Conservation (phyloP, 2,329 filamentous ascomycete genomes). For the Alternaria rosae region DNA sequence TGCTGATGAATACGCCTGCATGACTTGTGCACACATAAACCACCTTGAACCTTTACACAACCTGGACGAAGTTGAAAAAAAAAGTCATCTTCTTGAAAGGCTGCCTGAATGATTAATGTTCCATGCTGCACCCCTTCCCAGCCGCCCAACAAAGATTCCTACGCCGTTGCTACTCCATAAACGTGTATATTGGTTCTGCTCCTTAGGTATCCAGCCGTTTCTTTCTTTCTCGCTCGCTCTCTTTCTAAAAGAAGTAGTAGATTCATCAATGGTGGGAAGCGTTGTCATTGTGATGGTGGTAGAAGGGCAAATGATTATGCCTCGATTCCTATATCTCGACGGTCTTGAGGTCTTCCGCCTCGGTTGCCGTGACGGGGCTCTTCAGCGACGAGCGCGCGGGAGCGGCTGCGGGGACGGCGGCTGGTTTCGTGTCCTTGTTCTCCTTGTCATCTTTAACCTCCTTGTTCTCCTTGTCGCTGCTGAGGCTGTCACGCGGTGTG, state of each 20-base stretch:
- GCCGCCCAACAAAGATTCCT: too few species aligned
- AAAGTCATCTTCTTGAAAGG: too few species aligned
- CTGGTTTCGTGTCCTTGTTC: slow-evolving; percentile 34
- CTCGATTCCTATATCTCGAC: slow-evolving; percentile 53
- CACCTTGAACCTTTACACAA: slow-evolving; percentile 23
- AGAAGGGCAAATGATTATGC: slow-evolving; percentile 8
- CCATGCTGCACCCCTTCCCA: too few species aligned
- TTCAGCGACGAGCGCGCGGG: slow-evolving; percentile 35
- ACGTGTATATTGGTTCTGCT: slow-evolving; percentile 23
- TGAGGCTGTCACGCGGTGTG: slow-evolving; percentile 40
- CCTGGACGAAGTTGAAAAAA: too few species aligned
- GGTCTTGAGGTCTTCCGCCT: slow-evolving; percentile 55
- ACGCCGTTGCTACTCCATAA: slow-evolving; percentile 31
- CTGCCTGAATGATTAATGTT: too few species aligned
- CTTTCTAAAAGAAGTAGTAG: slow-evolving; percentile 23
- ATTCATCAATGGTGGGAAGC: slow-evolving; percentile 20
- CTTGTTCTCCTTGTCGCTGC: slow-evolving; percentile 50
- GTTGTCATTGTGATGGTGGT: neutral
- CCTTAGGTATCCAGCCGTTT: slow-evolving; percentile 39
- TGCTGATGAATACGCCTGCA: slow-evolving; percentile 12
- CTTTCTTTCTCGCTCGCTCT: neutral
- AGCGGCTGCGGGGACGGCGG: neutral
- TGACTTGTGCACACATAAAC: neutral
- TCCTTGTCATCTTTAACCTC: slow-evolving; percentile 45
- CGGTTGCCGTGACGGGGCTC: slow-evolving; percentile 29